Evolutionary conservation across 805 yeast genomes (phyloP).

Genomic region (Kodamaea nitidulidarum): DNA sequence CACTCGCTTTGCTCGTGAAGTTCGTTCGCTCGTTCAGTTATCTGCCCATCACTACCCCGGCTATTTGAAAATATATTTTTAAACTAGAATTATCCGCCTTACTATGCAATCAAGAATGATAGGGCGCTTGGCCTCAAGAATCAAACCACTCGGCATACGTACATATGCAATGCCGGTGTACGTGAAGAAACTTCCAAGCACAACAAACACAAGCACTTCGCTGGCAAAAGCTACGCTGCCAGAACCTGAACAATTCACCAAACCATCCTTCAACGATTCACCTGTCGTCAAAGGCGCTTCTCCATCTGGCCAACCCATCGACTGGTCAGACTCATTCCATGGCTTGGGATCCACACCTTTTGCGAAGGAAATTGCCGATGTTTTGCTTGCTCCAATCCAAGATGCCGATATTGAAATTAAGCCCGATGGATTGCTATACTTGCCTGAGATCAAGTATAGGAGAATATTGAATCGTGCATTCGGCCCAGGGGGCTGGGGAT

Average conservation of each 20-base stretch:
- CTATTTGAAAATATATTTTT: too few species aligned
- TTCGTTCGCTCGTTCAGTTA: too few species aligned
- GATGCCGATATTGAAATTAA: conserved; percentile 83
- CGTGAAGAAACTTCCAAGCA: conserved; percentile 1
- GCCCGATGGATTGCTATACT: conserved; percentile 87
- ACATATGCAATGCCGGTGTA: conserved; percentile 11
- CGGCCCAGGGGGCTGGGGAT: conserved; percentile 99
- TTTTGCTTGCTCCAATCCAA: conserved; percentile 59
- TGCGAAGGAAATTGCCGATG: conserved; percentile 51
- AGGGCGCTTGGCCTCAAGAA: background rate
- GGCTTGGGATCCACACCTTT: conserved; percentile 86
- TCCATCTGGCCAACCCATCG: conserved; percentile 26
- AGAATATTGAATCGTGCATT: conserved; percentile 84
- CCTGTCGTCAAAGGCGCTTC: conserved; percentile 14
- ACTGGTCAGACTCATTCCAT: conserved; percentile 86
- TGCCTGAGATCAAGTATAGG: conserved; percentile 95
- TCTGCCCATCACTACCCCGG: too few species aligned
- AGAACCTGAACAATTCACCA: background rate
- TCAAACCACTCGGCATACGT: background rate
- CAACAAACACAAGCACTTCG: background rate
- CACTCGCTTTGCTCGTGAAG: too few species aligned
- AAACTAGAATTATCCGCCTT: background rate
- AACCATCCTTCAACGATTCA: conserved; percentile 18
- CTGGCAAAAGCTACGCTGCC: too few species aligned
- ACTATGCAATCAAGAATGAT: conserved; percentile 3